Percentiles rank a stretch among this genome's conserved stretches.
phyloP scores from a whole-genome alignment of 2,329 filamentous ascomycete species.

The Colletotrichum spinosum region DNA sequence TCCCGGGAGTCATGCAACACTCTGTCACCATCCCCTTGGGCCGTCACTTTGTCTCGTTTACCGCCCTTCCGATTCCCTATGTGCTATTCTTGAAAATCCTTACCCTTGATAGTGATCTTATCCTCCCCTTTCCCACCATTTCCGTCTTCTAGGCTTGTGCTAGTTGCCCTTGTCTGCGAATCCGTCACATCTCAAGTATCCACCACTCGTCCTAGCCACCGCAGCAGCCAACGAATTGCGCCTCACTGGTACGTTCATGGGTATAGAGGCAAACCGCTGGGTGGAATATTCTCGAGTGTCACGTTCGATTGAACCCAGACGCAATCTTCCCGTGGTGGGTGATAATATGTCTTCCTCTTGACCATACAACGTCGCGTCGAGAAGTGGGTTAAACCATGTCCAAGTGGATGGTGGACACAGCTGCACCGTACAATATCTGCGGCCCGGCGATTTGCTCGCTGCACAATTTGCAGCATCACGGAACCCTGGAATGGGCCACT shows the following conservation, averaged over 20 bases:
- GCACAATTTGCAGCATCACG: constrained; percentile 20
- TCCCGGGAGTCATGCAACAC: not conserved
- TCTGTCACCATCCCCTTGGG: not conserved
- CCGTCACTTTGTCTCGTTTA: constrained; percentile 1
- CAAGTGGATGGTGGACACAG: constrained; percentile 27
- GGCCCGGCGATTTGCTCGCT: not conserved
- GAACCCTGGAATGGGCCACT: constrained; percentile 17
- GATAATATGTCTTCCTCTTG: not conserved
- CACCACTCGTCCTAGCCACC: too few species aligned
- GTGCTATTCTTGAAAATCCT: too few species aligned
- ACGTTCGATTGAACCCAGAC: not conserved
- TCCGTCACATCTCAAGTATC: too few species aligned
- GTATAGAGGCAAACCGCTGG: not conserved
- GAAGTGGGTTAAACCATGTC: constrained; percentile 16
- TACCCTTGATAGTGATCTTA: too few species aligned
- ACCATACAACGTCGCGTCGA: constrained; percentile 11
- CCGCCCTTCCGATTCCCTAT: not conserved
- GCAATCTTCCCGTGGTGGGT: constrained; percentile 7
- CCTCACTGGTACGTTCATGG: too few species aligned
- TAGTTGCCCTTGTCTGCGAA: too few species aligned
- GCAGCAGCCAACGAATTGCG: too few species aligned
- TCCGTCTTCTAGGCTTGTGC: too few species aligned
- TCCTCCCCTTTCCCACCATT: too few species aligned
- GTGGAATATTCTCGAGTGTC: not conserved
- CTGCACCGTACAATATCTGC: constrained; percentile 6